Base-by-base conservation (phyloP, 1,139 yeast species). In the Kodamaea suecica region DNA sequence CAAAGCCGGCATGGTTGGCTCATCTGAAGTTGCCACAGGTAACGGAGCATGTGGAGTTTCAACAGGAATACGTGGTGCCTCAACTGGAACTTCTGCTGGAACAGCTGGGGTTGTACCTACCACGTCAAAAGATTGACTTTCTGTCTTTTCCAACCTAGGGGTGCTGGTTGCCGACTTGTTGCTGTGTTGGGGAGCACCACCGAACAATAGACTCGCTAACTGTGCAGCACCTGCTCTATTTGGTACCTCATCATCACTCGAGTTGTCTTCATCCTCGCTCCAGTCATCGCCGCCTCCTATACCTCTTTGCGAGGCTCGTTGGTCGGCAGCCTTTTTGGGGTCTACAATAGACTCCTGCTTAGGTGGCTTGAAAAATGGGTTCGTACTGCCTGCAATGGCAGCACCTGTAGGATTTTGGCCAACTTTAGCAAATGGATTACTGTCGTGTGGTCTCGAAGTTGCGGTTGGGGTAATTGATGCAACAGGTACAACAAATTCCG, bases 301-400 rank as follows among this genome's bases (percentile, higher is more conserved):
- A 3, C 87, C 86, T 53, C 84, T 65, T 55, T 80, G 87, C 5
- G 81, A 70, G 14, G 70, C 76, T 52, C 87, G 66, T 55, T 80
- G 87, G 2, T 76, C 78, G 34, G 75, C 80, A 5, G 80, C 75
- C 41, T 78, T 78, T 41, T 67, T 65, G 0, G 75, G 63, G 49
- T 79, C 84, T 41, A 76, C 57, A 10, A 44, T 42, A 3, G 56
- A 50, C 5, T 59, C 56, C 10, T 60, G 50, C 3, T 61, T 45
- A 2, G 58, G 46, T 2, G 73, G 69, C 47, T 76, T 76, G 59
- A 79, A 78, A 54, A 78, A 80, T 30, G 78, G 63, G 33, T 57
- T 57, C 17, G 55, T 46, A 38, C 65, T 67, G 23, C 61, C 44
- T n/a, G 41, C 37, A 13, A 44, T 33, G 3, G 46, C 29, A 9